Percentiles rank a stretch among this genome's conserved stretches.
Conservation (phyloP, 2,329 filamentous ascomycete genomes). For the Aspergillus sp. region DNA sequence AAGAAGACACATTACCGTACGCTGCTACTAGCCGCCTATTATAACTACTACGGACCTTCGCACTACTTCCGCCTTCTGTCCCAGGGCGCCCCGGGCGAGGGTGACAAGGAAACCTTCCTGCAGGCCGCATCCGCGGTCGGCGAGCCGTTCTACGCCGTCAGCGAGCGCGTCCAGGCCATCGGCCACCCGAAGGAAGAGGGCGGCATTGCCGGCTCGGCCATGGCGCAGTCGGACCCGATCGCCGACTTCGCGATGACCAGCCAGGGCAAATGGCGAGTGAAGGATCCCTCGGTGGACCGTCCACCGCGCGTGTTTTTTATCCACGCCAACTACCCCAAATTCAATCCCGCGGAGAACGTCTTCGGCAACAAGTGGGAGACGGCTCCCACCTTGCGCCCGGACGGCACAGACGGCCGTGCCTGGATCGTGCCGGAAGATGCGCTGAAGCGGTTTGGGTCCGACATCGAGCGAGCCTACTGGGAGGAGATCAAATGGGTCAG, state of each 20-base stretch:
- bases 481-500: constrained; percentile 42
- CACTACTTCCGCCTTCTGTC: constrained; percentile 40
- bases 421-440: constrained; percentile 37
- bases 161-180: constrained; percentile 35
- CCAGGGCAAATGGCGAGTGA: constrained; percentile 33
- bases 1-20: constrained; percentile 37
- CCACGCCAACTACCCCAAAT: constrained; percentile 44
- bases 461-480: constrained; percentile 41
- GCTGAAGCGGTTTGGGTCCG: constrained; percentile 38
- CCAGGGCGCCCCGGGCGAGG: constrained; percentile 40
- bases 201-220: constrained; percentile 35
- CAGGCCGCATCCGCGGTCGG: constrained; percentile 34
- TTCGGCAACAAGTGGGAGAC: constrained; percentile 41
- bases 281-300: constrained; percentile 30
- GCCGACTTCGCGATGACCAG: constrained; percentile 36
- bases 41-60: constrained; percentile 37
- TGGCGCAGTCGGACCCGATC: constrained; percentile 39
- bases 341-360: constrained; percentile 40
- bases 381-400: constrained; percentile 34
- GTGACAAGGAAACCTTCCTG: constrained; percentile 42
- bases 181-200: constrained; percentile 29
- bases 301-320: constrained; percentile 40
- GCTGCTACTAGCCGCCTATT: constrained; percentile 38
- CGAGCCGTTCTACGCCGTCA: constrained; percentile 37
- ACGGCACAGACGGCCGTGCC: constrained; percentile 36